These are phyloP conservation scores for Myriangium duriaei DNA, from an alignment of 2,329 filamentous ascomycete genomes.

Conservation along the genomic window DNA sequence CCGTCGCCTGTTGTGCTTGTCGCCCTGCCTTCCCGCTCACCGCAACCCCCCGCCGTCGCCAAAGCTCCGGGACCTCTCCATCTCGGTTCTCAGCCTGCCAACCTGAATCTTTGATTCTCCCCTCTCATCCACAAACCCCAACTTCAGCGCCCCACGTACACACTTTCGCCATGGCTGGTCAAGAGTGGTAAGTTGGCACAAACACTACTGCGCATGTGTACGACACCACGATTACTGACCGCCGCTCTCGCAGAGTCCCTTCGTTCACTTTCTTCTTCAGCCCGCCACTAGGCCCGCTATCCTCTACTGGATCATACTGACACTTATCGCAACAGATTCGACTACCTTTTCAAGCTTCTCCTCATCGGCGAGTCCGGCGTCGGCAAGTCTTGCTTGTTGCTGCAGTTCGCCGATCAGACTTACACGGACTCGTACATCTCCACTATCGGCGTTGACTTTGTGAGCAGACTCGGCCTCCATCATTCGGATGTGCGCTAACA, in stretches of 20 bases:
- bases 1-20: too few species aligned
- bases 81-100: not conserved
- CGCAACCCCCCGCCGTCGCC: not conserved
- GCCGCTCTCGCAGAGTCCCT: too few species aligned
- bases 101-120: not conserved
- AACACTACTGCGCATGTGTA: not conserved
- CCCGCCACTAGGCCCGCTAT: too few species aligned
- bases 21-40: too few species aligned
- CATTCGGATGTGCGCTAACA: slow-evolving; percentile 21
- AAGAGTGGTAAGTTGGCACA: slow-evolving; percentile 7
- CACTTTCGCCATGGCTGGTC: slow-evolving; percentile 8
- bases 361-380: slow-evolving; percentile 99
- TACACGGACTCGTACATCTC: slow-evolving; percentile 99
- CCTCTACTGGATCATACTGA: too few species aligned
- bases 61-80: not conserved
- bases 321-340: slow-evolving; percentile 61
- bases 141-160: not conserved
- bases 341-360: slow-evolving; percentile 99
- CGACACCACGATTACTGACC: too few species aligned
- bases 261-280: too few species aligned
- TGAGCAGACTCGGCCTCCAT: slow-evolving; percentile 41
- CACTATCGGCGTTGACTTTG: slow-evolving; percentile 98
- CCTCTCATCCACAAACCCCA: not conserved
- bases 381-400: slow-evolving; percentile 96
- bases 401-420: slow-evolving; percentile 97